Conservation (phyloP, 1,284 basidiomycete species). For the Leccinum huronense region DNA sequence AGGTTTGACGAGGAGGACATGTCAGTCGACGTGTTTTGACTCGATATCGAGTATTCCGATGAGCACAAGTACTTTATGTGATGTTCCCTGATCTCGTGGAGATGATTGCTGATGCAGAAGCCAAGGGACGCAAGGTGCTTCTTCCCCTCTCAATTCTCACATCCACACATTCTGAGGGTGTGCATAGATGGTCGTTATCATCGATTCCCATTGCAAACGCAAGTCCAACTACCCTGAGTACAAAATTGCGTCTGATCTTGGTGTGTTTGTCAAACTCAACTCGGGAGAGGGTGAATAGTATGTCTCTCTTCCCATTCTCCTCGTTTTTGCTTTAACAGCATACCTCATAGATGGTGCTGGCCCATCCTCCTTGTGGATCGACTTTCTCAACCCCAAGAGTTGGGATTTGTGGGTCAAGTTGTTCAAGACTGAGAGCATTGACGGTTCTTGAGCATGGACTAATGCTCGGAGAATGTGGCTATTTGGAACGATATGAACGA, state of each 20-base stretch:
- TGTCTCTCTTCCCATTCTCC: not conserved
- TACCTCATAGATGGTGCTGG: conserved; percentile 80
- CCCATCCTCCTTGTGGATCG: conserved; percentile 90
- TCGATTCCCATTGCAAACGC: conserved; percentile 96
- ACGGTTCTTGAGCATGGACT: conserved; percentile 66
- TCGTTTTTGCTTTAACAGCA: not conserved
- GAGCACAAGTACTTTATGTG: conserved; percentile 99
- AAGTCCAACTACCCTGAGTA: conserved; percentile 81
- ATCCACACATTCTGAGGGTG: not conserved
- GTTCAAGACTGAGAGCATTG: conserved; percentile 61
- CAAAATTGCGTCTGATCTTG: conserved; percentile 78
- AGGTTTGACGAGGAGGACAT: conserved; percentile 93
- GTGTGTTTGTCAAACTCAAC: conserved; percentile 79
- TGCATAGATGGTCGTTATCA: conserved; percentile 90
- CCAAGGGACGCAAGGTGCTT: conserved; percentile 78
- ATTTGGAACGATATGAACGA: conserved; percentile 99
- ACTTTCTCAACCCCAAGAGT: conserved; percentile 90
- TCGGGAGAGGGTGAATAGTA: conserved; percentile 76
- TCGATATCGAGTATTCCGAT: conserved; percentile 95
- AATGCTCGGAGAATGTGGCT: conserved; percentile 76
- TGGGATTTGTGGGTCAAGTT: conserved; percentile 92
- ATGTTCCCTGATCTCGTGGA: conserved; percentile 91
- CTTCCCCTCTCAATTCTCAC: not conserved
- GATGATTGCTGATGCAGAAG: conserved; percentile 90
- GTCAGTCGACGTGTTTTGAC: conserved; percentile 96